Percentiles rank a stretch among this genome's conserved stretches.
Evolutionary conservation across 2,329 filamentous ascomycete genomes (phyloP).

Genomic region (Calonectria leucothoes): DNA sequence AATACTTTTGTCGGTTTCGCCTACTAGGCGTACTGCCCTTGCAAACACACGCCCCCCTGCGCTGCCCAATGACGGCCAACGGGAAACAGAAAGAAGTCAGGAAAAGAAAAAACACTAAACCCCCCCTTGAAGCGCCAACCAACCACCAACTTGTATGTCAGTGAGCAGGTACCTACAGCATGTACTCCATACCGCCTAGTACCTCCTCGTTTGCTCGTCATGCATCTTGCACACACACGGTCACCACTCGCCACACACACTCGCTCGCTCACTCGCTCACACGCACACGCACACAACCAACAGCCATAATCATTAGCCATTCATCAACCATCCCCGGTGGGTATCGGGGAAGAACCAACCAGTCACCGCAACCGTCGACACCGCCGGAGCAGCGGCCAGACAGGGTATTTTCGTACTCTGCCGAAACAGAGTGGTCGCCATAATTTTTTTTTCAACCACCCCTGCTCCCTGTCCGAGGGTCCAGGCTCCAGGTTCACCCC

Average conservation of each 20-base stretch:
- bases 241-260: not conserved
- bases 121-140: conserved; percentile 12
- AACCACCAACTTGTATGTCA: conserved; percentile 1
- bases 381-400: conserved; percentile 6
- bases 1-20: not conserved
- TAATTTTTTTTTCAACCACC: not conserved
- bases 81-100: conserved; percentile 8
- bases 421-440: not conserved
- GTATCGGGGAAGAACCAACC: not conserved
- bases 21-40: conserved; percentile 8
- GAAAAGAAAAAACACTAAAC: conserved; percentile 14
- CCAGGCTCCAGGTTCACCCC: conserved; percentile 9
- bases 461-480: not conserved
- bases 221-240: not conserved
- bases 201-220: conserved; percentile 1
- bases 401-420: conserved; percentile 5
- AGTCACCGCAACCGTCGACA: conserved; percentile 10
- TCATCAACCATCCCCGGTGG: not conserved
- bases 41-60: conserved; percentile 13
- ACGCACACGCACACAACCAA: not conserved
- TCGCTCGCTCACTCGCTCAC: too few relatives aligned
- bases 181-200: conserved; percentile 9
- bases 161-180: conserved; percentile 10
- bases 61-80: conserved; percentile 1
- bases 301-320: conserved; percentile 8